Evolutionary conservation across 768 basidiomycete genomes (phyloP), one percentile per base, ranked within the genome.

Genomic region (Calocybe indica): DNA sequence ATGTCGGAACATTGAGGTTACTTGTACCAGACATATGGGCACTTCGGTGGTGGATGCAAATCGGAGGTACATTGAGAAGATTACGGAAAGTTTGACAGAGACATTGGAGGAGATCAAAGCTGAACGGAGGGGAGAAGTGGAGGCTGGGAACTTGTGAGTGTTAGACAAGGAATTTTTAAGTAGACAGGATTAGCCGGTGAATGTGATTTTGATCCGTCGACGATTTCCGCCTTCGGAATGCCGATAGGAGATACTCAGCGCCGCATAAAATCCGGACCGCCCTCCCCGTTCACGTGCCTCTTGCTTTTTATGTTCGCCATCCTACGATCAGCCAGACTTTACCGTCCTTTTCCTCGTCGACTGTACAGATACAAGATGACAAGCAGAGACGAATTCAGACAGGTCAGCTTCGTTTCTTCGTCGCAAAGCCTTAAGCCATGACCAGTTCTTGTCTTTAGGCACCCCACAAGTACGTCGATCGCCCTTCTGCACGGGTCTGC

Each of bases 11-110:
- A 7, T 33, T 35, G 15, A 22, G 29, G 35, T 43, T 49, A 40
- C 40, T 32, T 39, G 31, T 47, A 40, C 7, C 58, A 86, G 87
- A 11, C 92, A 94, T 63, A 93, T 95, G 91, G 92, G 92, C 43
- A 65, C 80, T 49, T 82, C 82, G 29, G 89, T 78, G 33, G 79
- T 84, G 14, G 77, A 90, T 50, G 53, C 69, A 32, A 51, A 70
- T 46, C 74, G 90, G 34, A 83, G 79, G 1, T 89, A 93, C 60
- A 68, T 92, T 15, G 80, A 84, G 58, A 78, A 67, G 61, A 67
- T 93, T 48, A 70, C 83, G 37, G 62, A 68, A 7, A 77, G 74
- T 9, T 57, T 90, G 62, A 73, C 70, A 55, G 72, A 74, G 41
- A 65, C 70, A n/a, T 61, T 85, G 47, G 58, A 59, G 40, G 63